phyloP scores from a whole-genome alignment of 2,329 filamentous ascomycete species.

The Didymella keratinophila region DNA sequence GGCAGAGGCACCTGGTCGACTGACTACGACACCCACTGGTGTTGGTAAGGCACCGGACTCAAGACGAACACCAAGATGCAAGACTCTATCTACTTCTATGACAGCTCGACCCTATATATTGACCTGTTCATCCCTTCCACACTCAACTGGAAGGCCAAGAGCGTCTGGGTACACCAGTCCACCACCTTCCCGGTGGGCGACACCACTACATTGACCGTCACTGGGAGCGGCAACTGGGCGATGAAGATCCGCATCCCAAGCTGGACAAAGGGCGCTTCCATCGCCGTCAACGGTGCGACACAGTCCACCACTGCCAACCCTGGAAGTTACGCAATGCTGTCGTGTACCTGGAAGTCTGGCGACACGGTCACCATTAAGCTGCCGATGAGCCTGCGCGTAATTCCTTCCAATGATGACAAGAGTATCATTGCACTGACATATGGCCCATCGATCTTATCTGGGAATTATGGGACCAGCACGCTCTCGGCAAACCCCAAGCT shows the following conservation, averaged over 20 bases:
- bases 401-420: background rate
- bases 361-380: slow-evolving; percentile 7
- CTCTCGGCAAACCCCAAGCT: slow-evolving; percentile 1
- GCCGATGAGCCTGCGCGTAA: background rate
- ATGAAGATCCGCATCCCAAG: slow-evolving; percentile 3
- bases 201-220: background rate
- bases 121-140: slow-evolving; percentile 42
- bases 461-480: background rate
- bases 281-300: slow-evolving; percentile 3
- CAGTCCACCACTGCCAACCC: background rate
- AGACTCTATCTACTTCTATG: slow-evolving; percentile 58
- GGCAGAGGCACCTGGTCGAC: slow-evolving; percentile 64
- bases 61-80: slow-evolving; percentile 63
- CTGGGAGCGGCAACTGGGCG: background rate
- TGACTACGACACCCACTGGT: slow-evolving; percentile 63
- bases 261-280: slow-evolving; percentile 2
- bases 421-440: background rate
- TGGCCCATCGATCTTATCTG: background rate
- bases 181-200: slow-evolving; percentile 1
- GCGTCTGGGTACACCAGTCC: background rate
- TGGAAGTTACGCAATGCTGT: background rate
- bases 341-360: slow-evolving; percentile 1
- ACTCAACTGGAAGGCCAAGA: slow-evolving; percentile 20
- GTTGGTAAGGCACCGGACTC: slow-evolving; percentile 61
- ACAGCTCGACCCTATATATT: background rate